Evolutionary conservation across 1,284 basidiomycete species (phyloP), one percentile per base, ranked within the genome.

Genomic region (Boletus semigastroideus): DNA sequence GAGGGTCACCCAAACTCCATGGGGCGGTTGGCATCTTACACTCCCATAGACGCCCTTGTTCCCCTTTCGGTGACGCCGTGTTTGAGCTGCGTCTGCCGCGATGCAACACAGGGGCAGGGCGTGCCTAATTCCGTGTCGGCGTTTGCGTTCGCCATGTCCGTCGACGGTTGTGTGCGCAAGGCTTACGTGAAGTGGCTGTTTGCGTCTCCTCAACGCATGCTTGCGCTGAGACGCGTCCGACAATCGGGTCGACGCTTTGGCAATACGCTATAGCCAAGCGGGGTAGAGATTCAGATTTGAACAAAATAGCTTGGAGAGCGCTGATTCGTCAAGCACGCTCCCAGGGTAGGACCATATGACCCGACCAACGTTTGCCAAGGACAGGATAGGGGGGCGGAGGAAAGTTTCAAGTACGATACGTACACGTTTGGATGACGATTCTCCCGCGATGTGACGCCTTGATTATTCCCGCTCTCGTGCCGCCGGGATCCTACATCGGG

Each of bases 401-500:
- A 48, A 25, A 11, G 10, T 31, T 20, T 46, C 14, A 40, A 17
- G 13, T 19, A 56, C 38, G 42, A 12, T 19, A 56, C 38, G 42
- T 20, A 63, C 47, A 34, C 16, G 30, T 37, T 27, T 14, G 28
- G 36, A 25, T 7, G 34, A 33, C 34, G 5, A 42, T 14, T 28
- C 28, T 27, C 39, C 22, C 19, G 12, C 14, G 31, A 30, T 13
- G 34, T 42, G 33, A n/a, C 39, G 7, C 11, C 43, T 22, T n/a
- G 45, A 62, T 40, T 43, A 48, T n/a, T 34, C 40, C 46, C 34
- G 33, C 40, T 33, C 17, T 42, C 30, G 9, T 43, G 22, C 25
- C 33, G 42, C 46, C 41, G 27, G 31, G 42, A 42, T 42, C 28
- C 46, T 46, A 38, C 42, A 34, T 20, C 10, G 17, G 38, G 39